Conservation (phyloP, 2,329 filamentous ascomycete genomes). For the Lomentospora prolificans region DNA sequence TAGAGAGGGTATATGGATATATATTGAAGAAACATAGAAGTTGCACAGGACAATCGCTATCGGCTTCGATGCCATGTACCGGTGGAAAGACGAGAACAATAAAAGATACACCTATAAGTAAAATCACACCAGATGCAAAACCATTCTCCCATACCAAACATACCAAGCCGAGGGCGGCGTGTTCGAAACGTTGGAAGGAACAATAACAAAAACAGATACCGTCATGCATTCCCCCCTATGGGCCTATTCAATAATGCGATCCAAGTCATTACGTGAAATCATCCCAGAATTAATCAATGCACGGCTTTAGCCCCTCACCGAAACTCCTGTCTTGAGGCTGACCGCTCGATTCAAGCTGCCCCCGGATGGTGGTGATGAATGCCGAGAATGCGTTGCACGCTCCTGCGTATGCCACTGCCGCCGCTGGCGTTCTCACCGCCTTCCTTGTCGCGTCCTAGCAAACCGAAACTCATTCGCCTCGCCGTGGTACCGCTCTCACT, state of each 20-base stretch:
- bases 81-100: background rate
- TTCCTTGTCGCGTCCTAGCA: conserved; percentile 31
- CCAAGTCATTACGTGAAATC: no score
- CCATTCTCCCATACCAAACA: conserved; percentile 1
- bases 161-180: no score
- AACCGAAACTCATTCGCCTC: conserved; percentile 37
- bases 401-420: conserved; percentile 27
- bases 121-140: background rate
- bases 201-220: no score
- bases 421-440: conserved; percentile 9
- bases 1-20: background rate
- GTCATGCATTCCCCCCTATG: background rate
- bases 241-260: background rate
- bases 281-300: no score
- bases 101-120: background rate
- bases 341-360: background rate
- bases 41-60: background rate
- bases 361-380: conserved; percentile 1
- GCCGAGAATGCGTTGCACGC: conserved; percentile 29
- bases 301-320: no score
- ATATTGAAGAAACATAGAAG: background rate
- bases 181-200: no score
- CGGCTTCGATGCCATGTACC: background rate
- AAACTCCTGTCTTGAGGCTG: no score
- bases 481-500: conserved; percentile 17